These are phyloP conservation scores for Cryptomeria japonica DNA, from an alignment of 75 land plant species.

Conservation along the genomic window DNA sequence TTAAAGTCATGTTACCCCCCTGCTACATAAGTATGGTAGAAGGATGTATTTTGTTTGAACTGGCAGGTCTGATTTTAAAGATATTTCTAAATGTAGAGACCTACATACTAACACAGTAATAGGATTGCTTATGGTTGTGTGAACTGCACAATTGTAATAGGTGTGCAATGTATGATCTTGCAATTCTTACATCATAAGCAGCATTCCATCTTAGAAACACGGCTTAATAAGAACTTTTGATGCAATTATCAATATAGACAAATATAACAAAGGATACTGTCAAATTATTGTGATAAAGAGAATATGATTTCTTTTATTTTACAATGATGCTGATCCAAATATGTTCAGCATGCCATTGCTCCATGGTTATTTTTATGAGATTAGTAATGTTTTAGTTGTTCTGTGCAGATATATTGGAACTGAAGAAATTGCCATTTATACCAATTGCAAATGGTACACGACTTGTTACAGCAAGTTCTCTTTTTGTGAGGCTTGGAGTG, in stretches of 20 bases:
- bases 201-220: neutral
- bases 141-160: neutral
- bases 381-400: neutral
- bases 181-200: neutral
- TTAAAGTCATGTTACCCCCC: too few species aligned
- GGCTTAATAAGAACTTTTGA: neutral
- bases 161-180: neutral
- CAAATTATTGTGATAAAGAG: neutral
- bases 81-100: neutral
- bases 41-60: neutral
- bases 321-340: neutral
- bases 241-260: neutral
- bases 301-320: neutral
- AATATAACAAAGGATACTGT: neutral
- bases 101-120: neutral
- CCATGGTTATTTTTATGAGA: neutral
- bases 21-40: neutral
- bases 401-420: slow-evolving; percentile 53
- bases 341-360: slow-evolving; percentile 1
- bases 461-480: slow-evolving; percentile 60
- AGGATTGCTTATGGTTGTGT: neutral
- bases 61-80: neutral
- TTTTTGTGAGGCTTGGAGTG: slow-evolving; percentile 67
- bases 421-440: slow-evolving; percentile 68
- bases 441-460: slow-evolving; percentile 98